Evolutionary conservation across 257 asterid genomes (phyloP).

Genomic region (Lantana camara): DNA sequence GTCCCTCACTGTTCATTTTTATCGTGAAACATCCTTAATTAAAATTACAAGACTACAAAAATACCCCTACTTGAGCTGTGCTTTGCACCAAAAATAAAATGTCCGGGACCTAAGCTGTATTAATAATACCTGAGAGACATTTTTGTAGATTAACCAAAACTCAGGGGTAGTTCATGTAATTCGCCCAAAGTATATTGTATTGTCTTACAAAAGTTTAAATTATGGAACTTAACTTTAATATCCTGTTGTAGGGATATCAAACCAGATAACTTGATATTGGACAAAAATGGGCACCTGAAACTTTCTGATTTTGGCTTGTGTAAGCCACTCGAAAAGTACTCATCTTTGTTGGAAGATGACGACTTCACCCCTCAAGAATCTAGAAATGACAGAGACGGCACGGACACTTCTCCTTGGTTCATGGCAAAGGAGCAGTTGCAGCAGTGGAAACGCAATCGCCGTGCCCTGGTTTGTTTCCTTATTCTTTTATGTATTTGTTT

Average conservation of each 20-base stretch:
- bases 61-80: too few relatives aligned
- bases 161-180: too few relatives aligned
- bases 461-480: slow-evolving; percentile 72
- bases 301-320: slow-evolving; percentile 92
- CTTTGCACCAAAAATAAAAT: too few relatives aligned
- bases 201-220: not conserved
- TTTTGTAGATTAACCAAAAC: too few relatives aligned
- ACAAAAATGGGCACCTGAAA: slow-evolving; percentile 86
- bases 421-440: slow-evolving; percentile 97
- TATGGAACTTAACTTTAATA: not conserved
- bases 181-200: too few relatives aligned
- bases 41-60: too few relatives aligned
- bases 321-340: slow-evolving; percentile 66
- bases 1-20: too few relatives aligned
- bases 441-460: slow-evolving; percentile 92
- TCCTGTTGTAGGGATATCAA: slow-evolving; percentile 73
- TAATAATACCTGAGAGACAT: too few relatives aligned
- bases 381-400: slow-evolving; percentile 47
- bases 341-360: slow-evolving; percentile 82
- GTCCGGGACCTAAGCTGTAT: too few relatives aligned
- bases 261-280: slow-evolving; percentile 94
- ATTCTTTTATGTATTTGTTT: not conserved
- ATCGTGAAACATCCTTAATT: too few relatives aligned
- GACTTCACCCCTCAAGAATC: slow-evolving; percentile 60
- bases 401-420: slow-evolving; percentile 67